Percentiles rank a stretch among this genome's conserved stretches.
These are phyloP conservation scores for Candida tibetensis DNA, from an alignment of 805 yeast genomes.

Conservation along the genomic window DNA sequence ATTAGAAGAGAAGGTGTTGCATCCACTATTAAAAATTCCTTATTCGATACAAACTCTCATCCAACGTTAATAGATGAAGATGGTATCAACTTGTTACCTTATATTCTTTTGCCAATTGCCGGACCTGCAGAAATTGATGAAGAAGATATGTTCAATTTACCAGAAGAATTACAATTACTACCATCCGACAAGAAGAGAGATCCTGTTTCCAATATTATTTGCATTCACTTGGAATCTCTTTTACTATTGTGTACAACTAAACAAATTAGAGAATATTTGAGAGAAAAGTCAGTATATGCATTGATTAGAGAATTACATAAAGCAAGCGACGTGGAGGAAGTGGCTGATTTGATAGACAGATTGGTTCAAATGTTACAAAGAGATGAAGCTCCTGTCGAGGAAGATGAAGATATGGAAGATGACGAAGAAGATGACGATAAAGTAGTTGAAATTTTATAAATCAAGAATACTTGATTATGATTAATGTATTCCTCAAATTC, in stretches of 20 bases:
- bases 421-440: constrained; percentile 48
- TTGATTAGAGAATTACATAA: constrained; percentile 83
- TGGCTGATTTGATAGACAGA: constrained; percentile 74
- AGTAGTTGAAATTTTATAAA: constrained; percentile 50
- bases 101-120: constrained; percentile 76
- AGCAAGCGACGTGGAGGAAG: constrained; percentile 36
- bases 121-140: constrained; percentile 72
- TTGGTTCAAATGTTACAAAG: constrained; percentile 89
- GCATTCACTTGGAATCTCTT: constrained; percentile 75
- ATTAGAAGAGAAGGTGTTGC: constrained; percentile 91
- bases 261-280: constrained; percentile 67
- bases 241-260: constrained; percentile 76
- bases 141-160: constrained; percentile 83
- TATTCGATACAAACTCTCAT: constrained; percentile 78
- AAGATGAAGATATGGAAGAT: constrained; percentile 39
- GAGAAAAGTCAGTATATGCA: constrained; percentile 83
- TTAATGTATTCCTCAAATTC: not conserved
- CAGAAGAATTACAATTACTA: constrained; percentile 81
- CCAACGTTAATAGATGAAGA: constrained; percentile 55
- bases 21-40: constrained; percentile 83
- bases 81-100: constrained; percentile 73
- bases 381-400: constrained; percentile 62
- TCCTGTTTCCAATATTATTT: constrained; percentile 59
- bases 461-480: not conserved
- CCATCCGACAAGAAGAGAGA: constrained; percentile 78